Base-by-base conservation (phyloP, 2,329 filamentous ascomycete species). In the Lomentospora prolificans region DNA sequence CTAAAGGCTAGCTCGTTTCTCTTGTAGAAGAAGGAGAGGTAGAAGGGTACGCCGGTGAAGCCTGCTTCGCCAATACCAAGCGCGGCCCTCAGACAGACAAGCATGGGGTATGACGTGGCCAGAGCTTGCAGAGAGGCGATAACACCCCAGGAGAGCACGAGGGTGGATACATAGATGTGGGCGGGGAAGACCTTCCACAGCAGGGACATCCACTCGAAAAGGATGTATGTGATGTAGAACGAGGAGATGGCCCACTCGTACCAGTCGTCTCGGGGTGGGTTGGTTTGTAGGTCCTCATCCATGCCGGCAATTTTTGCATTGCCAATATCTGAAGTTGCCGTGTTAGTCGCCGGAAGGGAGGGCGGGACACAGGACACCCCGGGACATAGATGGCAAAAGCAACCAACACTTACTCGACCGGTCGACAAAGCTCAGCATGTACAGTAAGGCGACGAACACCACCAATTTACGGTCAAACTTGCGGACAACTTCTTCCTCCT, bases 381-480 rank as follows among this genome's bases (percentile, higher is more conserved):
- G 24, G 17, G 51, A 33, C 44, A 12, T 28, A 25, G n/a, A 19
- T 31, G 19, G 4, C 44, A 48, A 24, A 14, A 48, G 51, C 3
- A 10, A 17, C 7, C 27, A 24, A 4, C n/a, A 72, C 77, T 59
- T 74, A 90, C 89, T 95, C 17, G 88, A 91, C 61, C 90, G 79
- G 68, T 96, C 90, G 61, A 96, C 71, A 66, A 95, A 96, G 60
- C 85, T 87, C 59, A 96, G 74, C 75, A 95, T 80, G 66, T 94
- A 96, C 10, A 96, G 76, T 57, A 92, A 67, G 9, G 89, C 87
- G 60, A 96, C 78, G 66, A 96, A 95, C 1, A 88, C 67, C 4
- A 95, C 89, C 55, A 96, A 77, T 60, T 79, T 81, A 56, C 81
- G 76, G 67, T 96, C 90, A 61, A 96, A 82, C 70, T 88, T 90